Evolutionary conservation across 2,329 filamentous ascomycete genomes (phyloP), one percentile per base, ranked within the genome.

Genomic region (Neofusicoccum cordaticola): DNA sequence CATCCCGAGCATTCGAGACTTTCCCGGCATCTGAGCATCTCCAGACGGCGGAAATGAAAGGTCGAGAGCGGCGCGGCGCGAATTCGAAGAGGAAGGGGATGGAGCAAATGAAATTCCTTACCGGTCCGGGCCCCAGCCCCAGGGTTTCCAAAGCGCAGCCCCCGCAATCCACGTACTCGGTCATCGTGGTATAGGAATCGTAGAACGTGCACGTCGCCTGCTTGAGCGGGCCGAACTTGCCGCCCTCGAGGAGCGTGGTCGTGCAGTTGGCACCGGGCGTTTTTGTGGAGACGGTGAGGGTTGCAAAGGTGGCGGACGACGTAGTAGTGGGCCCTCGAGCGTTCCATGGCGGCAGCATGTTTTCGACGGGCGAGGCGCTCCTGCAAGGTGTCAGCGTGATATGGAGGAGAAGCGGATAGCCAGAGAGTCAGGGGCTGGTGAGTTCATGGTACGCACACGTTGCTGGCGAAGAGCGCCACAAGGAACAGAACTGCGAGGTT

Each of bases 161-260:
- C 7, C 67, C 66, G 22, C 74, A 76, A 12, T 75, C 68, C 2
- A 68, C 72, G n/a, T 71, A 73, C 1, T 60, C 63, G 4, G 73
- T 75, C 8, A 48, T 48, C 0, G 73, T 75, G 15, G 58, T 63
- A 3, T 72, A 74, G 8, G 64, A 66, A 15, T 66, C 60, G 48
- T 69, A 68, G 9, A 71, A 70, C 4, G 71, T 75, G 62, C 73
- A 75, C 31, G 69, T 62, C 1, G 41, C 5, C 64, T 58, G 19
- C 71, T 62, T 0, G 69, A 66, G 1, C 73, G 72, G n/a, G 3
- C 61, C 61, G 34, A 56, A 56, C 7, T 56, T 63, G 15, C 11
- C n/a, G 41, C 31, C 41, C 2, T 11, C 50, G 9, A 63, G 47
- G 22, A 63, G 31, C 2, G 19, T 63, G 31, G 61, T 56, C 12